Percentiles rank a stretch among this genome's conserved stretches.
Evolutionary conservation across 805 yeast genomes (phyloP).

Genomic region (Ogataea chonburiensis): DNA sequence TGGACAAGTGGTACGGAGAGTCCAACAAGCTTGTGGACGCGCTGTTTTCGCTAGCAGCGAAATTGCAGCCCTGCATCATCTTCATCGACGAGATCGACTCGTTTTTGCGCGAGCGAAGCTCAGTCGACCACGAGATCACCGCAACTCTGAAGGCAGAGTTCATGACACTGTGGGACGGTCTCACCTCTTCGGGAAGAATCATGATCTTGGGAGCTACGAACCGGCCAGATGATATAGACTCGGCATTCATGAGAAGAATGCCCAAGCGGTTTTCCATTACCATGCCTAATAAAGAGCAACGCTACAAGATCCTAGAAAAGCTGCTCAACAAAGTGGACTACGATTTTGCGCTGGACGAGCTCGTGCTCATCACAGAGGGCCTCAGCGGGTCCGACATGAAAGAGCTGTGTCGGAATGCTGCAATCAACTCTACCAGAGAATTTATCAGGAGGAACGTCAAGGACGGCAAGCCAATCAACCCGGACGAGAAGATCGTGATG

Average conservation of each 20-base stretch:
- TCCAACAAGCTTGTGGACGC: constrained; percentile 93
- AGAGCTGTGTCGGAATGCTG: constrained; percentile 92
- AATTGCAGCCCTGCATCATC: constrained; percentile 90
- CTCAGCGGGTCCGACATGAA: constrained; percentile 88
- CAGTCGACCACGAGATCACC: constrained; percentile 91
- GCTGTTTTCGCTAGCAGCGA: constrained; percentile 82
- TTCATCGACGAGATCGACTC: constrained; percentile 97
- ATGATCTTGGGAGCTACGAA: constrained; percentile 94
- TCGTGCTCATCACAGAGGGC: constrained; percentile 68
- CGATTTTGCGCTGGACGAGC: constrained; percentile 61
- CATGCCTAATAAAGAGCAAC: constrained; percentile 66
- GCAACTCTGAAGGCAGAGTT: constrained; percentile 94
- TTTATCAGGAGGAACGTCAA: constrained; percentile 59
- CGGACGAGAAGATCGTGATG: constrained; percentile 40
- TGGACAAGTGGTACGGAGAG: constrained; percentile 99
- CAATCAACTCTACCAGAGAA: constrained; percentile 84
- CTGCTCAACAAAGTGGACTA: constrained; percentile 63
- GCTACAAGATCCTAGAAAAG: constrained; percentile 67
- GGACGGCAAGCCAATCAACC: constrained; percentile 38
- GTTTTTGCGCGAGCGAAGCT: constrained; percentile 79
- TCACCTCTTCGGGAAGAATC: constrained; percentile 70
- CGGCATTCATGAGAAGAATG: constrained; percentile 88
- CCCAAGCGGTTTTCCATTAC: constrained; percentile 84
- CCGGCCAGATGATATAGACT: constrained; percentile 86
- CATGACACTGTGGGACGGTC: constrained; percentile 97